Evolutionary conservation across 225 moss, liverwort and hornwort genomes (phyloP), one percentile per base, ranked within the genome.

Genomic region (Antitrichia curtipendula): DNA sequence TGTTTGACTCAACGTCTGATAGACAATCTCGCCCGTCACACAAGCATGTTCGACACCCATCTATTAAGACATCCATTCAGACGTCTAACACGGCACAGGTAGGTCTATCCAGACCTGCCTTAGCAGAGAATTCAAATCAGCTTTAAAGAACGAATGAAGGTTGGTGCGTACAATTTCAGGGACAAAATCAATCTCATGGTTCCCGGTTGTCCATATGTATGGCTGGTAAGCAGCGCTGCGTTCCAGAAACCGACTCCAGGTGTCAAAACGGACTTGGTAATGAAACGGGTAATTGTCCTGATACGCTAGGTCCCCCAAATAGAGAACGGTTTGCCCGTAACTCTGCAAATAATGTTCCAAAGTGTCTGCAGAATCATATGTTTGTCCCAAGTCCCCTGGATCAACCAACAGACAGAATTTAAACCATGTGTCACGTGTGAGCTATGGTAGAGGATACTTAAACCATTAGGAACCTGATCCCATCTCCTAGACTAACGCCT

Each of bases 341-440:
- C 95, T 95, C 74, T 94, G 93, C 87, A 93, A 38, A 86, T 99
- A 99, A 81, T 99, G 99, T 34, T 96, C 92, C 91, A 99, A 86
- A 56, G 95, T 96, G 65, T 57, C 45, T 36, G 89, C 85, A 4
- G 99, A 99, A 85, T 99, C 95, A 43, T 40, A 92, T 4, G 99
- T 97, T 87, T 99, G 97, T 49, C 97, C 99, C 90, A 99, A 89
- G 59, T 99, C 99, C 81, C 99, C 98, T 98, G 92, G 15, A 57
- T 62, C 75, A 88, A 60, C 13, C 84, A 81, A 56, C 72, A 36
- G 38, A 49, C 83, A 76, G 31, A 76, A 64, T 38, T 53, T 10
- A 24, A 41, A 69, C 31, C 83, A 82, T 16, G 13, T 56, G 53
- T 69, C 40, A 54, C 9, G 29, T 38, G 38, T 20, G 66, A 66